A percentile compares a stretch with the other conserved stretches of the same genome.
Evolutionary conservation across 2,329 filamentous ascomycete genomes (phyloP).

Genomic region (Scleromitrula shiraiana): DNA sequence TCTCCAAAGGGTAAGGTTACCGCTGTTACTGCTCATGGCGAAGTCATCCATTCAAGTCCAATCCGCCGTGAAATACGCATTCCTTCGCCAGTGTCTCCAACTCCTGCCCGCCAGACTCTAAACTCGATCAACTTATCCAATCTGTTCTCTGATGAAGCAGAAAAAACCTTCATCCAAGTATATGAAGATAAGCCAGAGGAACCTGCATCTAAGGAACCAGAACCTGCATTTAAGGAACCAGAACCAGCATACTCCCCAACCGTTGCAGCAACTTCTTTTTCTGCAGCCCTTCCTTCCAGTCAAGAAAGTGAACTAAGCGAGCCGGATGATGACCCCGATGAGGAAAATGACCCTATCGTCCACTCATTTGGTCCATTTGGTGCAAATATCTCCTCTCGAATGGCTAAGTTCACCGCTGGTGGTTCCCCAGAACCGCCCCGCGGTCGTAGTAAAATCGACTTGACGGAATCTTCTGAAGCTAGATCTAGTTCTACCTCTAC

Average conservation of each 20-base stretch:
- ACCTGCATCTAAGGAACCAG: no score
- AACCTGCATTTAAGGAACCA: conserved; percentile 9
- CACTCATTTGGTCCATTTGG: conserved; percentile 90
- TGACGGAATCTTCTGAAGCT: conserved; percentile 13
- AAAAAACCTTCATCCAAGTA: conserved; percentile 50
- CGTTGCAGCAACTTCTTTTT: conserved; percentile 22
- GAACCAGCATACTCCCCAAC: conserved; percentile 22
- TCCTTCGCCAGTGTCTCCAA: conserved; percentile 70
- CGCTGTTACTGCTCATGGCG: conserved; percentile 25
- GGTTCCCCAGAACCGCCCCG: conserved; percentile 49
- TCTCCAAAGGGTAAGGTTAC: conserved; percentile 43
- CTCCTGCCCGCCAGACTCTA: conserved; percentile 34
- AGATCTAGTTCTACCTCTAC: conserved; percentile 26
- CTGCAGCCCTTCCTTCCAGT: conserved; percentile 15
- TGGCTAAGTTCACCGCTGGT: conserved; percentile 66
- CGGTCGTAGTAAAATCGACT: conserved; percentile 18
- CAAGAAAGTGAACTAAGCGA: conserved; percentile 48
- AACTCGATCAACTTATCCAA: conserved; percentile 18
- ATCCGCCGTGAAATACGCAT: conserved; percentile 50
- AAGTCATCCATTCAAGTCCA: conserved; percentile 51
- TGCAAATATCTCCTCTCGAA: conserved; percentile 71
- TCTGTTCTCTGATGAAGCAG: conserved; percentile 36
- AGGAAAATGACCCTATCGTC: conserved; percentile 90
- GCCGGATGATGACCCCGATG: conserved; percentile 62
- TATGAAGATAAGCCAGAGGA: conserved; percentile 61